Evolutionary conservation across 148 eudicot species (phyloP).

Genomic region (Vaccinium corymbosum): DNA sequence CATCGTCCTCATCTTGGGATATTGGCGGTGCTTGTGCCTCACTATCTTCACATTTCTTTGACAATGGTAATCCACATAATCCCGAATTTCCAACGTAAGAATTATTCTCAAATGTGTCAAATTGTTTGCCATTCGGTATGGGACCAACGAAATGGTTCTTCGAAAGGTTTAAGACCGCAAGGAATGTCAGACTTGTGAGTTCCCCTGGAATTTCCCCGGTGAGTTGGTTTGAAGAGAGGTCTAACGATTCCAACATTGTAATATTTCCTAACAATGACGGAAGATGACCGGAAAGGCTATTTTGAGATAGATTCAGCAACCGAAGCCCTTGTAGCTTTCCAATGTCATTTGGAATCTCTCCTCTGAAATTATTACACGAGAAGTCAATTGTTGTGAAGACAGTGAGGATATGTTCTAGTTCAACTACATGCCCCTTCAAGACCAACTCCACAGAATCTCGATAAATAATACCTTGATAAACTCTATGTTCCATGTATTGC

Average conservation of each 20-base stretch:
- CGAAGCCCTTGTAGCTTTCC: constrained; percentile 14
- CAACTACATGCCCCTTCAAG: neutral
- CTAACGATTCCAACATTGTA: constrained; percentile 2
- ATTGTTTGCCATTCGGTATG: neutral
- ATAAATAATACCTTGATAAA: neutral
- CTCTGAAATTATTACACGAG: constrained; percentile 14
- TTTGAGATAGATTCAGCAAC: constrained; percentile 18
- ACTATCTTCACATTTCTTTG: neutral
- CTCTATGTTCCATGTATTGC: neutral
- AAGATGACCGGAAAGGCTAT: constrained; percentile 15
- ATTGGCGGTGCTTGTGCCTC: no score
- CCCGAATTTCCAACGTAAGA: neutral
- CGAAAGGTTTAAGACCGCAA: neutral
- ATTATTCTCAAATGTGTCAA: neutral
- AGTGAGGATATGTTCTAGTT: neutral
- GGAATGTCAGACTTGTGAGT: neutral
- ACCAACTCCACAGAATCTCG: constrained; percentile 11
- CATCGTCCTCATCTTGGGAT: no score
- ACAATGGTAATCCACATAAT: neutral
- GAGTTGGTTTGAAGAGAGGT: constrained; percentile 20
- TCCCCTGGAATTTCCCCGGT: neutral
- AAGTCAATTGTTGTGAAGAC: constrained; percentile 16
- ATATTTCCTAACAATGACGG: constrained; percentile 17
- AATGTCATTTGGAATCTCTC: constrained; percentile 11
- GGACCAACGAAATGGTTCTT: neutral